Percentiles rank a stretch among this genome's conserved stretches.
phyloP scores from a whole-genome alignment of 352 stramenopile species.

The Globisporangium uncinulatum region DNA sequence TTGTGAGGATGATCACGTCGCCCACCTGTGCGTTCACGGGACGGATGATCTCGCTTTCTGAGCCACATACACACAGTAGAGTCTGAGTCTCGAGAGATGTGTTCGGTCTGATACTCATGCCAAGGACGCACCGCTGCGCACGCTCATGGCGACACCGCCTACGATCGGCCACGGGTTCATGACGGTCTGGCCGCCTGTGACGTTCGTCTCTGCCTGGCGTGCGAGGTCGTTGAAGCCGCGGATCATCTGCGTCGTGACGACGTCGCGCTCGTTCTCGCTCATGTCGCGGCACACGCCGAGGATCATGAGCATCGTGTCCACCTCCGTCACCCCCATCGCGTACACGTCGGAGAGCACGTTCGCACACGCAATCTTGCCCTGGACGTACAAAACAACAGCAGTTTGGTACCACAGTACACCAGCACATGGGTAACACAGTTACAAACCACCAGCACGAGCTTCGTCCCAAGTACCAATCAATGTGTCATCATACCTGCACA shows the following conservation, averaged over 20 bases:
- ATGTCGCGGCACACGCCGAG: constrained; percentile 91
- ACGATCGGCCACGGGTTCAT: constrained; percentile 96
- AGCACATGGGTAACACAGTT: no score
- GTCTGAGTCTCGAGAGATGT: background rate
- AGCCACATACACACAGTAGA: constrained; percentile 13
- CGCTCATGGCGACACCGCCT: constrained; percentile 90
- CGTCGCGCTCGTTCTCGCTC: constrained; percentile 85
- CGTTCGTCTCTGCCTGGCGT: constrained; percentile 82
- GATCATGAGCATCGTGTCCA: constrained; percentile 95
- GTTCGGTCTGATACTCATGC: background rate
- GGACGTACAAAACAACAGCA: constrained; percentile 6
- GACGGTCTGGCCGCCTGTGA: constrained; percentile 94
- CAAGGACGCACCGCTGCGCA: constrained; percentile 47
- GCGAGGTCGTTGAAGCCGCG: constrained; percentile 91
- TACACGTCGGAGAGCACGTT: constrained; percentile 95
- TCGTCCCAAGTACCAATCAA: no score
- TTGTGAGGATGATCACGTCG: constrained; percentile 93
- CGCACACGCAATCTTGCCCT: constrained; percentile 91
- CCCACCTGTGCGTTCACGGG: constrained; percentile 85
- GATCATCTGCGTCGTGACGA: constrained; percentile 93
- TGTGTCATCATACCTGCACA: constrained; percentile 30
- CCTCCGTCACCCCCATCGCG: constrained; percentile 91
- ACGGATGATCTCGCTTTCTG: constrained; percentile 79
- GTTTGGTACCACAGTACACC: no score
- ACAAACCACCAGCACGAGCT: no score